These are phyloP conservation scores for Colletotrichum spinosum DNA, from an alignment of 2,329 filamentous ascomycete species.

Conservation along the genomic window DNA sequence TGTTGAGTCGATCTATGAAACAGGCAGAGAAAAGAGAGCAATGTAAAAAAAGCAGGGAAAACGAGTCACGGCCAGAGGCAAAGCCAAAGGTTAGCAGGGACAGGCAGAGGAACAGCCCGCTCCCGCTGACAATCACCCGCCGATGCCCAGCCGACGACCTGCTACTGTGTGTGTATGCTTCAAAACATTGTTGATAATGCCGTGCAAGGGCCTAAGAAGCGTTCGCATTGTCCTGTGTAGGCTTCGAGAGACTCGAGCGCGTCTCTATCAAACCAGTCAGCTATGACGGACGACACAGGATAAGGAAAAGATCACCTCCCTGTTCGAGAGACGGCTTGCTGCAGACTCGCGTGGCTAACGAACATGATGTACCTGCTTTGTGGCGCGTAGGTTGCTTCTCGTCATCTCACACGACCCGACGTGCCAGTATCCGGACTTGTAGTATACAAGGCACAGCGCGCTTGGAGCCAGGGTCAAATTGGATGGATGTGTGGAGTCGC, in stretches of 20 bases:
- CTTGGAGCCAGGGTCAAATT: constrained; percentile 1
- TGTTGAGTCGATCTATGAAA: constrained; percentile 3
- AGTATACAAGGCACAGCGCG: not conserved
- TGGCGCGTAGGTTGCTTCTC: constrained; percentile 28
- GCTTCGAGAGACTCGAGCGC: not conserved
- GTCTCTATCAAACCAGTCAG: not conserved
- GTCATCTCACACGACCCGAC: constrained; percentile 27
- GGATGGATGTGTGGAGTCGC: constrained; percentile 28
- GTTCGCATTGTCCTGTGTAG: no score
- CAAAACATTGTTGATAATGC: constrained; percentile 26
- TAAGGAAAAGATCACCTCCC: constrained; percentile 1
- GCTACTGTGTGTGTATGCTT: constrained; percentile 21
- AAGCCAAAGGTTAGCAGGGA: constrained; percentile 16
- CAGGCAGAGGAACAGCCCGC: constrained; percentile 11
- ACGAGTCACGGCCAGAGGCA: constrained; percentile 22
- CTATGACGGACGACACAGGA: constrained; percentile 11
- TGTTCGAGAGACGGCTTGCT: constrained; percentile 24
- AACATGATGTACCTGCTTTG: constrained; percentile 33
- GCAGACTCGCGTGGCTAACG: constrained; percentile 34
- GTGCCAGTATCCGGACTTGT: not conserved
- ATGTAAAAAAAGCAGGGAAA: constrained; percentile 1
- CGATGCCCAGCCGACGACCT: not conserved
- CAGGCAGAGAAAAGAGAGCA: constrained; percentile 10
- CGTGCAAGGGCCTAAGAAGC: not conserved
- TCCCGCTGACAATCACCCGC: not conserved